A percentile compares a stretch with the other conserved stretches of the same genome.
Evolutionary conservation across 2,329 filamentous ascomycete species (phyloP).

Genomic region (Colletotrichum graminicola): DNA sequence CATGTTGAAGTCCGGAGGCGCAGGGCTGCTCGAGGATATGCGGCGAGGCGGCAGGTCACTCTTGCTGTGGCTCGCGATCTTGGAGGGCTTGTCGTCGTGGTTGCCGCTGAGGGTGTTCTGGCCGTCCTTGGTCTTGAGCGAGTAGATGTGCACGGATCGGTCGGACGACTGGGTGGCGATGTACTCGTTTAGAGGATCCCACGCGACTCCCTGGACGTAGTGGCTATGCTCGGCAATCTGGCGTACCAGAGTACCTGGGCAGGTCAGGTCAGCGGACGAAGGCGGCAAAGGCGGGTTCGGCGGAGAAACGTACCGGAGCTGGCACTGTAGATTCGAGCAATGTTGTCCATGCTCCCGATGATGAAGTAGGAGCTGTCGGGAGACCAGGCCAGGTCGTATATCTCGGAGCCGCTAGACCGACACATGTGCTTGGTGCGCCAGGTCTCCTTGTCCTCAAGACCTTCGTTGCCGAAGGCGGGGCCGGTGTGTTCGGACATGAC

Average conservation of each 20-base stretch:
- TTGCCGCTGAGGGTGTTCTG: slow-evolving; percentile 81
- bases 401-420: slow-evolving; percentile 92
- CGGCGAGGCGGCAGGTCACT: slow-evolving; percentile 93
- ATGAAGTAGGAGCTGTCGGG: slow-evolving; percentile 98
- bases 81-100: slow-evolving; percentile 76
- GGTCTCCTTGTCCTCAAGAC: slow-evolving; percentile 91
- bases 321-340: slow-evolving; percentile 96
- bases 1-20: slow-evolving; percentile 83
- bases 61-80: slow-evolving; percentile 81
- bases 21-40: slow-evolving; percentile 92
- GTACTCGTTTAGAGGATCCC: slow-evolving; percentile 98
- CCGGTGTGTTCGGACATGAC: slow-evolving; percentile 84
- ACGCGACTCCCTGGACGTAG: slow-evolving; percentile 97
- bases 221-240: slow-evolving; percentile 98
- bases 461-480: slow-evolving; percentile 83
- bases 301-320: slow-evolving; percentile 75
- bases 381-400: slow-evolving; percentile 98
- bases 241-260: slow-evolving; percentile 74
- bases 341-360: slow-evolving; percentile 99
- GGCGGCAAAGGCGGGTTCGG: not conserved
- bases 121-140: slow-evolving; percentile 94
- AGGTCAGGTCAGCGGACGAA: slow-evolving; percentile 30
- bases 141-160: slow-evolving; percentile 97
- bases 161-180: slow-evolving; percentile 98
- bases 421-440: slow-evolving; percentile 99